Evolutionary conservation across 2,329 filamentous ascomycete species (phyloP).

Genomic region (Fusarium succisae): DNA sequence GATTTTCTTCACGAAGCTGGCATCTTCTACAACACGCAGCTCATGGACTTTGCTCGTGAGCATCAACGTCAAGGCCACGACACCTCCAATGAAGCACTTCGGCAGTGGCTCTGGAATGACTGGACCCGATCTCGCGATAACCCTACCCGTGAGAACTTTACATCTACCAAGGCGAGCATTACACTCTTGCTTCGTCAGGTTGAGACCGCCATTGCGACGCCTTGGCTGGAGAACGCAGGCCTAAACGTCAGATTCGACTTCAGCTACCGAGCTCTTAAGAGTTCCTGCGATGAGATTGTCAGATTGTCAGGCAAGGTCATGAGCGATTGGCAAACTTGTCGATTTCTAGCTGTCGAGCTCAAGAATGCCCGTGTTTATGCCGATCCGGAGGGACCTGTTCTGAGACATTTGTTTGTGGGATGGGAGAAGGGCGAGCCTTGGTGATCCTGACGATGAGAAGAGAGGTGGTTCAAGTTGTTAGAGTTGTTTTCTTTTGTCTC

Average conservation of each 20-base stretch:
- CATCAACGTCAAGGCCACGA: conserved; percentile 8
- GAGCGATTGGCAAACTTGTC: conserved; percentile 27
- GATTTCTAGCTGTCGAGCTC: conserved; percentile 26
- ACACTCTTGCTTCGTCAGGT: conserved; percentile 13
- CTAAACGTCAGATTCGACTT: conserved; percentile 12
- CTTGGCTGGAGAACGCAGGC: conserved; percentile 13
- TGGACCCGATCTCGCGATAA: conserved; percentile 10
- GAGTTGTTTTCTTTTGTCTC: not conserved
- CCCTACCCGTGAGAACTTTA: conserved; percentile 7
- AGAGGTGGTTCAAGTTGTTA: not conserved
- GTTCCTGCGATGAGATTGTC: conserved; percentile 8
- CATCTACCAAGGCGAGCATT: conserved; percentile 18
- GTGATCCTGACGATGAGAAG: not conserved
- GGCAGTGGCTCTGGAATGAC: conserved; percentile 22
- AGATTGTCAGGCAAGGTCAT: conserved; percentile 17
- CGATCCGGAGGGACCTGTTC: conserved; percentile 19
- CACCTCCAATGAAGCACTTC: conserved; percentile 10
- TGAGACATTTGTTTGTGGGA: conserved; percentile 21
- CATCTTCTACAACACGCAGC: conserved; percentile 17
- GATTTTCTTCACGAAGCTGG: conserved; percentile 13
- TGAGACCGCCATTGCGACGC: conserved; percentile 4
- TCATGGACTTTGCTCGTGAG: conserved; percentile 13
- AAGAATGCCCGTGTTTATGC: conserved; percentile 21
- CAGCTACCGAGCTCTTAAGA: not conserved
- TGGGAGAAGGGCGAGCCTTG: conserved; percentile 2